Base-by-base conservation (phyloP, 352 stramenopile species). In the Ophiocytium majus region DNA sequence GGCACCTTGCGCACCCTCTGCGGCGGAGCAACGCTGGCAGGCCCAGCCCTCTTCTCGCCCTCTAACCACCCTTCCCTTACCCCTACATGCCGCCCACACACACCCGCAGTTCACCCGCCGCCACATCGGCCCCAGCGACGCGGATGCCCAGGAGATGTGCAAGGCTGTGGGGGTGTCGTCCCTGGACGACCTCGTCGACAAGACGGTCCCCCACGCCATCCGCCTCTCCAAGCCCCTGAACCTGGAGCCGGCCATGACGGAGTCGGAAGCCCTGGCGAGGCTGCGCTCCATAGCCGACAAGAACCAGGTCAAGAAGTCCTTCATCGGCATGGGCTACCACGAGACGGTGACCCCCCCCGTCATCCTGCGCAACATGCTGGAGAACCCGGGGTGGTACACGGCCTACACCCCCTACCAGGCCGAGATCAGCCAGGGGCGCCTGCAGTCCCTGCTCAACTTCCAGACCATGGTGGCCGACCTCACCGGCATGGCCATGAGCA, bases 391-490 rank as follows among this genome's bases (percentile, higher is more conserved):
- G 33, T 99, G 97, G 97, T 99, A 99, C 92, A 99, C 97, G 50
- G 96, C 92, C 14, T 97, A 97, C 89, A 99, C 97, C 81, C 97
- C 97, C 78, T 99, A 99, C 91, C 89, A 91, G 91, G 96, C 97
- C 9, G 97, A 99, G 90, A 98, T 99, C 85, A 97, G 95, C 0
- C 97, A 99, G 90, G 97, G 97, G 34, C 95, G 97, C 35, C 91
- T 99, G 5, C 96, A 99, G 92, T 98, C 98, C 92, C 92, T 99
- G 76, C 92, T 99, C 33, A 99, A 99, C 91, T 99, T 99, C 91
- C 97, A 99, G 92, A 99, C 97, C n/a, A 94, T 99, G 88, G 94
- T 88, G 64, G 93, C 78, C 10, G 86, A 89, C 43, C 63, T 89
- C 50, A 89, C 86, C 28, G 86, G 96, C 36, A 93, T 99, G 79